A percentile compares a stretch with the other conserved stretches of the same genome.
Evolutionary conservation across 163 green algal genomes (phyloP).

Genomic region (Smithsoniella earleae): DNA sequence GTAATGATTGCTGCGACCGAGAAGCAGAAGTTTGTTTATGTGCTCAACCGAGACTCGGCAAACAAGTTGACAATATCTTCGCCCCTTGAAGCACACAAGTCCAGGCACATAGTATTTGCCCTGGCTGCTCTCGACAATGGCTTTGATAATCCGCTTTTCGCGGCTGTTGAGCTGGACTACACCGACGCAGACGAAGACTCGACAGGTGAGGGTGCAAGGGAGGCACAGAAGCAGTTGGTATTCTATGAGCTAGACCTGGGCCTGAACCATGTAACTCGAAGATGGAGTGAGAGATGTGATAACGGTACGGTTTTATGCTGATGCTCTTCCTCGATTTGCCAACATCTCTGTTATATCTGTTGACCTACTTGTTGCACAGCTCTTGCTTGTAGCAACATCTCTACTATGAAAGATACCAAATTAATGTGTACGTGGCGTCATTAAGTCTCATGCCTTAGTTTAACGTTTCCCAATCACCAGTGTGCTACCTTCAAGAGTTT

Average conservation of each 20-base stretch:
- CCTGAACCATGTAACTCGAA: slow-evolving; percentile 84
- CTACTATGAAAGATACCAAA: too few species aligned
- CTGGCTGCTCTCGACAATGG: slow-evolving; percentile 83
- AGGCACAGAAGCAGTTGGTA: slow-evolving; percentile 90
- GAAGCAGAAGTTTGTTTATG: slow-evolving; percentile 98
- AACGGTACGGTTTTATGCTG: slow-evolving; percentile 52
- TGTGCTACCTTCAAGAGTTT: too few species aligned
- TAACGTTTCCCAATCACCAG: too few species aligned
- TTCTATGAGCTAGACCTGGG: slow-evolving; percentile 98
- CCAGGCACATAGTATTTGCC: slow-evolving; percentile 72
- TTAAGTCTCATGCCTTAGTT: too few species aligned
- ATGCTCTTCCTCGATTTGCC: too few species aligned
- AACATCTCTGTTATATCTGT: background rate
- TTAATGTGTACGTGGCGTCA: too few species aligned
- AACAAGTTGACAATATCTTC: slow-evolving; percentile 93
- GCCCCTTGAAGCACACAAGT: slow-evolving; percentile 88
- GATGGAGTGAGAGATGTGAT: slow-evolving; percentile 77
- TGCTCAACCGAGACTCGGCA: slow-evolving; percentile 91
- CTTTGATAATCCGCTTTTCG: slow-evolving; percentile 99
- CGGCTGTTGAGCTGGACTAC: slow-evolving; percentile 96
- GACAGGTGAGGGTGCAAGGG: slow-evolving; percentile 73
- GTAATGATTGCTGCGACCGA: slow-evolving; percentile 87
- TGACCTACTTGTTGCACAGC: too few species aligned
- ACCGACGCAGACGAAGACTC: slow-evolving; percentile 76
- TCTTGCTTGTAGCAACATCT: too few species aligned